phyloP scores from a whole-genome alignment of 306 rosid species.

The Abrus pulchellus region DNA sequence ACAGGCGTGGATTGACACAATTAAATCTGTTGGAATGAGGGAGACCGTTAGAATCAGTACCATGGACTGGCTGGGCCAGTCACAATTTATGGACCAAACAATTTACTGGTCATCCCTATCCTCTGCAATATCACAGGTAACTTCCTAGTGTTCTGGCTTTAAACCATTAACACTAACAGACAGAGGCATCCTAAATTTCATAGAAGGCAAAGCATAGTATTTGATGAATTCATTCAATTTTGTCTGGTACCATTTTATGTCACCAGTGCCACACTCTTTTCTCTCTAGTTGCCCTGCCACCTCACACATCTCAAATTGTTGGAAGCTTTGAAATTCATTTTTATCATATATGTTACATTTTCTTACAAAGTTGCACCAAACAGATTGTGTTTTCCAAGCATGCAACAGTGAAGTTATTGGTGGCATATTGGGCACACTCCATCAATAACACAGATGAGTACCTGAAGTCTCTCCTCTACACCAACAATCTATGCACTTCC shows the following conservation, averaged over 20 bases:
- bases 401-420: constrained; percentile 83
- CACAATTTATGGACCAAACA: constrained; percentile 69
- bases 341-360: not conserved
- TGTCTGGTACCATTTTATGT: constrained; percentile 12
- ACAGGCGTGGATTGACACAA: constrained; percentile 91
- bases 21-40: constrained; percentile 69
- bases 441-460: constrained; percentile 72
- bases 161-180: not conserved
- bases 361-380: constrained; percentile 18
- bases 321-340: constrained; percentile 9
- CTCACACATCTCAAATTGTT: not conserved
- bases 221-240: not conserved
- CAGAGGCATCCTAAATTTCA: not conserved
- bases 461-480: constrained; percentile 80
- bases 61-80: constrained; percentile 99
- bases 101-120: constrained; percentile 91
- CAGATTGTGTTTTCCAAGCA: constrained; percentile 85
- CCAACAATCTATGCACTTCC: constrained; percentile 85
- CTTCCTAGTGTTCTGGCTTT: constrained; percentile 32
- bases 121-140: constrained; percentile 91
- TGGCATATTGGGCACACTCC: constrained; percentile 86
- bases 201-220: not conserved
- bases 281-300: not conserved
- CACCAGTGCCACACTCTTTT: not conserved
- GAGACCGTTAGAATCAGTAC: constrained; percentile 79